These are phyloP conservation scores for Neurospora sp. DNA, from an alignment of 495 filamentous ascomycete genomes.

Conservation along the genomic window DNA sequence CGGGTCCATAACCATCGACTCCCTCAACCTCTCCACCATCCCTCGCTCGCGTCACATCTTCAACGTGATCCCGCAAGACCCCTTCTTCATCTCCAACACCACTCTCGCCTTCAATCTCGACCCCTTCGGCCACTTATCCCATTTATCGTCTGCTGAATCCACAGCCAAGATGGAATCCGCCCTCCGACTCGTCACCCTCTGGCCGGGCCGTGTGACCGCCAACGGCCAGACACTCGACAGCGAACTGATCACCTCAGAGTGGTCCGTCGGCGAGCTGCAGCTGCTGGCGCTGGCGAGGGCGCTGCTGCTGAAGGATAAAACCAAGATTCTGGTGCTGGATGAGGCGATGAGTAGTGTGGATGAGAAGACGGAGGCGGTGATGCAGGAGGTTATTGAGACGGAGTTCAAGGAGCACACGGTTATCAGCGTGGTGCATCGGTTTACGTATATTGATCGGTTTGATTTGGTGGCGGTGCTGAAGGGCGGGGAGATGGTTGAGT, in stretches of 20 bases:
- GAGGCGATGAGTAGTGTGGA: constrained; percentile 31
- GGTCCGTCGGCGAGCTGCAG: constrained; percentile 52
- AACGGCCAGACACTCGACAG: constrained; percentile 26
- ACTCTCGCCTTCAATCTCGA: constrained; percentile 30
- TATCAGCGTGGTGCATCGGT: constrained; percentile 31
- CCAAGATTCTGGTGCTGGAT: constrained; percentile 18
- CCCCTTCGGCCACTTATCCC: constrained; percentile 10
- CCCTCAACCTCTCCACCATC: constrained; percentile 68
- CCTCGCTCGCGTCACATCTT: constrained; percentile 5
- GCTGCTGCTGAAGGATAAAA: constrained; percentile 29
- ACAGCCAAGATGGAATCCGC: neutral
- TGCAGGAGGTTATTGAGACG: constrained; percentile 28
- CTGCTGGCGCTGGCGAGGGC: constrained; percentile 53
- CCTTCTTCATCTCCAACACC: constrained; percentile 38
- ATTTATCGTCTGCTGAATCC: constrained; percentile 6
- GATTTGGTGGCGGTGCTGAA: constrained; percentile 33
- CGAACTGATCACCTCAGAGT: constrained; percentile 35
- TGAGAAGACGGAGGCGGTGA: constrained; percentile 25
- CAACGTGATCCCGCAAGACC: constrained; percentile 38
- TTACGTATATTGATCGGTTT: constrained; percentile 31
- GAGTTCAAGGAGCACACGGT: constrained; percentile 35
- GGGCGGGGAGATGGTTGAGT: constrained; percentile 25
- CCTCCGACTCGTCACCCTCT: constrained; percentile 1
- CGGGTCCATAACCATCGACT: constrained; percentile 71
- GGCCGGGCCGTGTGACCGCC: neutral